Evolutionary conservation across 2,329 filamentous ascomycete species (phyloP).

Genomic region (Westerdykella aurantiaca): DNA sequence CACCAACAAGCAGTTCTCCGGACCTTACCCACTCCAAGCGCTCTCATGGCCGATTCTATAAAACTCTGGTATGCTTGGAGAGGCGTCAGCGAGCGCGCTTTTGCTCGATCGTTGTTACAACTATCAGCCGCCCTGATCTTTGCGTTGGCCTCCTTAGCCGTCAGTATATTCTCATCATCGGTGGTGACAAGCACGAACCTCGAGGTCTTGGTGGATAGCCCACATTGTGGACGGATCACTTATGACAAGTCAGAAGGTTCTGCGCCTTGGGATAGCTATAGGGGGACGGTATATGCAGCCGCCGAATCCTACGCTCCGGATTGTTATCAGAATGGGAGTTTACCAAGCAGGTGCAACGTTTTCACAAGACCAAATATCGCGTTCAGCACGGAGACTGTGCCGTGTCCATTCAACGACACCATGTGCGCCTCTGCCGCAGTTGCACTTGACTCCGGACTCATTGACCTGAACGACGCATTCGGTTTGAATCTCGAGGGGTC

Average conservation of each 20-base stretch:
- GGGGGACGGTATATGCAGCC: background rate
- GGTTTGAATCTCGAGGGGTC: background rate
- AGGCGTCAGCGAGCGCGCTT: conserved; percentile 3
- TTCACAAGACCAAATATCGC: background rate
- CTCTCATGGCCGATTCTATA: conserved; percentile 11
- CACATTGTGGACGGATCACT: background rate
- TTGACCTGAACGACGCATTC: conserved; percentile 1
- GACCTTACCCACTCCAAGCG: conserved; percentile 12
- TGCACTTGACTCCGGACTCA: background rate
- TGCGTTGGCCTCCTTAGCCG: background rate
- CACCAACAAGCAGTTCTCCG: conserved; percentile 19
- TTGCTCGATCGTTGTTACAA: conserved; percentile 8
- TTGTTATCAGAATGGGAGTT: background rate
- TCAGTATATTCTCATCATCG: conserved; percentile 5
- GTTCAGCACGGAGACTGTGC: background rate
- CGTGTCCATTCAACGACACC: background rate
- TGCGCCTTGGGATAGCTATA: background rate
- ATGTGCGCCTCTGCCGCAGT: background rate
- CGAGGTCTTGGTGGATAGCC: conserved; percentile 1
- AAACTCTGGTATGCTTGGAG: conserved; percentile 18
- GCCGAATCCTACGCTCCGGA: background rate
- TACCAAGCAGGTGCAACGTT: background rate
- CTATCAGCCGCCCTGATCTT: background rate
- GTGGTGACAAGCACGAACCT: conserved; percentile 2
- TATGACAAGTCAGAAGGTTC: background rate